Percentiles rank a stretch among this genome's conserved stretches.
Evolutionary conservation across 257 asterid genomes (phyloP).

Genomic region (Haberlea rhodopensis): DNA sequence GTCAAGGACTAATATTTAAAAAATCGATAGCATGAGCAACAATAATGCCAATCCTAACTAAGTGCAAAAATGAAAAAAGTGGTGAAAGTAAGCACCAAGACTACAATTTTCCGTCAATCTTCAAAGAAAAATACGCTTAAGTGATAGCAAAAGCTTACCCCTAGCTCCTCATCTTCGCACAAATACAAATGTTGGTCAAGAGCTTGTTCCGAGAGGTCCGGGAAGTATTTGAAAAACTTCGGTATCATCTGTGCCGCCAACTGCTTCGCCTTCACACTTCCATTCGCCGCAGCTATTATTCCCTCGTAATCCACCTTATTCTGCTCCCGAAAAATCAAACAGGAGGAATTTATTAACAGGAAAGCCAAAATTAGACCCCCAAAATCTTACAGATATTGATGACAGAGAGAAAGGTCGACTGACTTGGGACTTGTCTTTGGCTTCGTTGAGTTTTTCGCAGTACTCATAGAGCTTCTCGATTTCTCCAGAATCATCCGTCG

Average conservation of each 20-base stretch:
- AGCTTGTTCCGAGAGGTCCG: constrained; percentile 73
- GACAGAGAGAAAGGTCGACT: constrained; percentile 18
- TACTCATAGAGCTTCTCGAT: constrained; percentile 87
- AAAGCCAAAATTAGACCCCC: neutral
- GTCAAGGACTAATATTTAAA: too few species aligned
- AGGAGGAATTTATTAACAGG: neutral
- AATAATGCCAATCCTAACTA: neutral
- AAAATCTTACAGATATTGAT: neutral
- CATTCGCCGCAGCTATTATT: constrained; percentile 75
- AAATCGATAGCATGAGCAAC: neutral
- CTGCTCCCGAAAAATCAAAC: constrained; percentile 37
- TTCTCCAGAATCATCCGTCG: constrained; percentile 57
- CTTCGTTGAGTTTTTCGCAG: constrained; percentile 72
- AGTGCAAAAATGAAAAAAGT: too few species aligned
- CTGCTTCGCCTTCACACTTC: constrained; percentile 88
- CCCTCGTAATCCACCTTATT: constrained; percentile 70
- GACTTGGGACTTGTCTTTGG: constrained; percentile 80
- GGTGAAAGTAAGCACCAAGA: neutral
- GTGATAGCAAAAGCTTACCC: constrained; percentile 41
- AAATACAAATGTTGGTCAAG: constrained; percentile 73
- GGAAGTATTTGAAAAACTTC: constrained; percentile 76
- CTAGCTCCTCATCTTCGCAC: constrained; percentile 86
- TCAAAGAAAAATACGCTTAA: neutral
- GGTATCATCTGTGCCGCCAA: constrained; percentile 92
- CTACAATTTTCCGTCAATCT: neutral